These are phyloP conservation scores for Acorus calamus DNA, from an alignment of 106 monocot genomes.

Conservation along the genomic window DNA sequence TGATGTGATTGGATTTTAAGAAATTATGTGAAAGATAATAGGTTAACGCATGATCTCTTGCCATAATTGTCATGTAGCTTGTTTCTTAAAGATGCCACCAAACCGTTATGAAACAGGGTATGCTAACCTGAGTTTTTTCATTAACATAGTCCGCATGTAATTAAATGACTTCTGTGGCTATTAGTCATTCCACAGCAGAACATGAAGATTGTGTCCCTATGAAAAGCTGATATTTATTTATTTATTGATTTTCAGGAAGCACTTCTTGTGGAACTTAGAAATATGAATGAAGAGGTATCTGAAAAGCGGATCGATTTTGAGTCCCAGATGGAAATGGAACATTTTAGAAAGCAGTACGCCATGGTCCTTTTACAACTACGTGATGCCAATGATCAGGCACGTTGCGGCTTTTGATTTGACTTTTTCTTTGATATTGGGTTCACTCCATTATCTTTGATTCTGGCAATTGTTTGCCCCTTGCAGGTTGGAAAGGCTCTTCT, in stretches of 20 bases:
- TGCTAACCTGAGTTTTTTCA: too few relatives aligned
- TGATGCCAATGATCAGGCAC: slow-evolving; percentile 79
- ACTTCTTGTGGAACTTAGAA: slow-evolving; percentile 63
- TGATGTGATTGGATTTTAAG: too few relatives aligned
- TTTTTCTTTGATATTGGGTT: neutral
- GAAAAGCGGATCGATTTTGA: slow-evolving; percentile 60
- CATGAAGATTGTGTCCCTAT: too few relatives aligned
- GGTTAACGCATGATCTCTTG: too few relatives aligned
- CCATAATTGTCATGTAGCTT: too few relatives aligned
- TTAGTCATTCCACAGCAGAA: too few relatives aligned
- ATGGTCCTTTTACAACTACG: slow-evolving; percentile 85
- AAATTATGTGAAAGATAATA: too few relatives aligned
- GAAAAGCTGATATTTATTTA: too few relatives aligned
- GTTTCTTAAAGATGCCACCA: too few relatives aligned
- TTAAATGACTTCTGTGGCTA: too few relatives aligned
- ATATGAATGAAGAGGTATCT: slow-evolving; percentile 92
- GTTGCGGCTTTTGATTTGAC: slow-evolving; percentile 1
- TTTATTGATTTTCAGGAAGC: slow-evolving; percentile 45
- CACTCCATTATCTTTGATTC: neutral
- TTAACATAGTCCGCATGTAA: too few relatives aligned
- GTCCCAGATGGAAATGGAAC: slow-evolving; percentile 54
- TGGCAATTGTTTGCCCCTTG: neutral
- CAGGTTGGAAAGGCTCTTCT: slow-evolving; percentile 79
- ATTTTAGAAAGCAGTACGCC: slow-evolving; percentile 86
- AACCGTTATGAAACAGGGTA: too few relatives aligned